A percentile compares a stretch with the other conserved stretches of the same genome.
These are phyloP conservation scores for Tylopilus sp. DNA, from an alignment of 768 basidiomycete species.

Conservation along the genomic window DNA sequence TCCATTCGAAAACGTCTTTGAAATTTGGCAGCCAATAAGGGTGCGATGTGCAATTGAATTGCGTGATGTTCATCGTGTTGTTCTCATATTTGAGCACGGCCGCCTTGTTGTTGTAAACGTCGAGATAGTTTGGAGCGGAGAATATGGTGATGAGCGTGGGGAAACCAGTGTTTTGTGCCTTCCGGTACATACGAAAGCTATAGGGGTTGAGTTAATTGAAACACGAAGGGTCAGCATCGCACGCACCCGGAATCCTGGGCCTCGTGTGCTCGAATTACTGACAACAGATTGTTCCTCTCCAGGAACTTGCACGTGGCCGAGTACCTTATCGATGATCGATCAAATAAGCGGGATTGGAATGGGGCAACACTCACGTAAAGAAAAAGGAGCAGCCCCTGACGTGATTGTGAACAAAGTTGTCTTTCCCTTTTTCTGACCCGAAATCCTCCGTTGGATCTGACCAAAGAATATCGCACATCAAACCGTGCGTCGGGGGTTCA, in stretches of 20 bases:
- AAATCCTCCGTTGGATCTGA: constrained; percentile 73
- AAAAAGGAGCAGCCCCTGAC: constrained; percentile 74
- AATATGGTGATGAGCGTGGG: constrained; percentile 98
- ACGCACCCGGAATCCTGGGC: constrained; percentile 92
- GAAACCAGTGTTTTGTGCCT: constrained; percentile 90
- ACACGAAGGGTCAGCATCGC: neutral
- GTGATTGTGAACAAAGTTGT: constrained; percentile 67
- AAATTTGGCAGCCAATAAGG: constrained; percentile 97
- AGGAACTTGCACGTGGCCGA: constrained; percentile 91
- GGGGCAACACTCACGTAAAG: constrained; percentile 52
- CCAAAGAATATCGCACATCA: constrained; percentile 79
- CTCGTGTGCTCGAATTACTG: constrained; percentile 93
- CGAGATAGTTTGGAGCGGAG: constrained; percentile 94
- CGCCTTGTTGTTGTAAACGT: constrained; percentile 94
- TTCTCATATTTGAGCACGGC: constrained; percentile 97
- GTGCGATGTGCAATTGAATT: constrained; percentile 77
- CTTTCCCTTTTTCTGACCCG: constrained; percentile 62
- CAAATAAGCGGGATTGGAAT: neutral
- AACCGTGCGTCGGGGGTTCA: constrained; percentile 67
- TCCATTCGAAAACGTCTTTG: constrained; percentile 98
- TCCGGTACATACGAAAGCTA: constrained; percentile 91
- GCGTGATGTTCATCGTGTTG: constrained; percentile 93
- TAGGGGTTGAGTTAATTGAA: neutral
- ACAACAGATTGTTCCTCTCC: constrained; percentile 86
- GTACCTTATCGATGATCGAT: constrained; percentile 44